Percentiles rank a stretch among this genome's conserved stretches.
phyloP scores from a whole-genome alignment of 306 rosid genomes.

The Rosa rugosa region DNA sequence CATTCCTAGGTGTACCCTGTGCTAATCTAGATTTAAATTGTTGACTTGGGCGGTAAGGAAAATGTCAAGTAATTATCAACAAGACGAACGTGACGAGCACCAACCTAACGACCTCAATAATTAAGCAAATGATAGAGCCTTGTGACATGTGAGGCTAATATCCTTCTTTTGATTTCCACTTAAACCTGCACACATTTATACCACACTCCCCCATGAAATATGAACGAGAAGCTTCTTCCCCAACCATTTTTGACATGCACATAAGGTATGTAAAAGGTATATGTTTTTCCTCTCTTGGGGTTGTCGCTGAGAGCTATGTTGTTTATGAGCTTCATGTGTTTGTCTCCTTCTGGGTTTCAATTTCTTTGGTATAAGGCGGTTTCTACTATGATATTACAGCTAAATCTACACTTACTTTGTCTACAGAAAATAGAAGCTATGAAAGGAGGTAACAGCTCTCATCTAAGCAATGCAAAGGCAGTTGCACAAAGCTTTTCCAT shows the following conservation, averaged over 20 bases:
- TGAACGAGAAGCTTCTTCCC: constrained; percentile 30
- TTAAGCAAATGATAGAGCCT: constrained; percentile 51
- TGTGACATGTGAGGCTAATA: constrained; percentile 58
- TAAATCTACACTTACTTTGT: constrained; percentile 9
- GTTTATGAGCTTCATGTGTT: constrained; percentile 24
- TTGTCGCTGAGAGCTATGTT: constrained; percentile 37
- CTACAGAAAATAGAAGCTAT: constrained; percentile 12
- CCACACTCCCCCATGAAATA: constrained; percentile 19
- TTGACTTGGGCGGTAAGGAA: constrained; percentile 33
- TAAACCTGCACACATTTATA: constrained; percentile 33
- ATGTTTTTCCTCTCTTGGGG: constrained; percentile 43
- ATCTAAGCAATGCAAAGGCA: not conserved
- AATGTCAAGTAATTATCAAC: constrained; percentile 44
- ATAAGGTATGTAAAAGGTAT: not conserved
- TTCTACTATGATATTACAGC: constrained; percentile 39
- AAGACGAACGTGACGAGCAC: constrained; percentile 70
- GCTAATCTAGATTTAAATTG: constrained; percentile 1
- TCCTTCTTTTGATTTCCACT: constrained; percentile 32
- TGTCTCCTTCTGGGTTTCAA: constrained; percentile 28
- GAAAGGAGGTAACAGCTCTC: constrained; percentile 2
- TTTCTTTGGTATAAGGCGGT: constrained; percentile 38
- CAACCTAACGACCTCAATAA: constrained; percentile 54
- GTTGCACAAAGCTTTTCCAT: constrained; percentile 3
- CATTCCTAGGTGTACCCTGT: not conserved
- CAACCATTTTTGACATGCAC: constrained; percentile 32